phyloP scores from a whole-genome alignment of 371 early-diverging fungal species.

The Rhizopus microsporus region DNA sequence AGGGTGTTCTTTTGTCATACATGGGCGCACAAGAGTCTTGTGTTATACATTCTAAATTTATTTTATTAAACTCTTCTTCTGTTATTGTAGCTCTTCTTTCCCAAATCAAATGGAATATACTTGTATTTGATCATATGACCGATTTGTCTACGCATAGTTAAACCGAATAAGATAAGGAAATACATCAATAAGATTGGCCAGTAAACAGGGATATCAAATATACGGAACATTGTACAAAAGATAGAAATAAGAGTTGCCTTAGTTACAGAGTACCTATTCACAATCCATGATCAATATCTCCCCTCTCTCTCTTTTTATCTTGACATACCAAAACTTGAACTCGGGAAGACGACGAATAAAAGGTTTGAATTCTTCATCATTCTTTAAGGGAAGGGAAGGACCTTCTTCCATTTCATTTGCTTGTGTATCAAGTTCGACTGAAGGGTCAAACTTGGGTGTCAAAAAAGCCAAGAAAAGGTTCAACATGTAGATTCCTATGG shows the following conservation, averaged over 20 bases:
- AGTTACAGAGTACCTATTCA: conserved; percentile 75
- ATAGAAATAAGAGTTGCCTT: conserved; percentile 79
- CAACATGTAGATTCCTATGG: conserved; percentile 89
- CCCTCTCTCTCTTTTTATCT: background rate
- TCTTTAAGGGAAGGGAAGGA: conserved; percentile 78
- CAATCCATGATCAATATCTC: background rate
- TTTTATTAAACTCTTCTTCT: conserved; percentile 19
- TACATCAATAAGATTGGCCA: conserved; percentile 93
- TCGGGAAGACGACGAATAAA: conserved; percentile 99
- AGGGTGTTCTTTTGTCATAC: background rate
- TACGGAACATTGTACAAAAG: conserved; percentile 80
- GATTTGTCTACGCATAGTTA: conserved; percentile 97
- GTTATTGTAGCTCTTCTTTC: conserved; percentile 82
- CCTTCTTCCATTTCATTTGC: conserved; percentile 76
- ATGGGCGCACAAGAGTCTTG: too few species aligned
- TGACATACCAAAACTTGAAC: conserved; percentile 96
- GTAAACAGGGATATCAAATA: conserved; percentile 98
- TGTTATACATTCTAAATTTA: background rate
- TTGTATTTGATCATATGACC: conserved; percentile 98
- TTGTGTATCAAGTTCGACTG: conserved; percentile 71
- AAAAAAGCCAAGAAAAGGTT: conserved; percentile 94
- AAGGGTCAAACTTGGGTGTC: conserved; percentile 95
- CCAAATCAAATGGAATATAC: conserved; percentile 97
- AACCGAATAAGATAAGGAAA: conserved; percentile 90
- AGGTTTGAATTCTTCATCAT: conserved; percentile 97